These are phyloP conservation scores for Hirsutella thompsonii DNA, from an alignment of 2,329 filamentous ascomycete genomes.

Conservation along the genomic window DNA sequence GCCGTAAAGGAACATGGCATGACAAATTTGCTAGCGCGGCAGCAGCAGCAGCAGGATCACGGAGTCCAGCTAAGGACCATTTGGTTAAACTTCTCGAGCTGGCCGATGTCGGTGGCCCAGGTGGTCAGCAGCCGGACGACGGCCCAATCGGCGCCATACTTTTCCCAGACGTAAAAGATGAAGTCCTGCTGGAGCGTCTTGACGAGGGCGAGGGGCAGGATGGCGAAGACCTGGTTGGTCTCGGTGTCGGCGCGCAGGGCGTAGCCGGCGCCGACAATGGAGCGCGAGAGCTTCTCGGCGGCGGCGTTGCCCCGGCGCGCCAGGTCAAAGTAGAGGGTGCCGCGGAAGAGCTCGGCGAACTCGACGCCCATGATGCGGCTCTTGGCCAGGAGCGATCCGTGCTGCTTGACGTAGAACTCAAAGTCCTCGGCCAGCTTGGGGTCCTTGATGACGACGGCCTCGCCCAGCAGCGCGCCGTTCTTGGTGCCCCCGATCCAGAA, in stretches of 20 bases:
- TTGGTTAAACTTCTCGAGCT: conserved; percentile 25
- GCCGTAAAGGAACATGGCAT: neutral
- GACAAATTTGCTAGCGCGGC: neutral
- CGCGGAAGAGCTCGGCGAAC: conserved; percentile 34
- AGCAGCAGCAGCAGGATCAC: no score
- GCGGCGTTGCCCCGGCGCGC: conserved; percentile 29
- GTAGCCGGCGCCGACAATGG: conserved; percentile 28
- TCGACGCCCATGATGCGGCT: conserved; percentile 34
- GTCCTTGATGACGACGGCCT: conserved; percentile 35
- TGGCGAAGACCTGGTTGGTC: conserved; percentile 38
- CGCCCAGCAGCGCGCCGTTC: conserved; percentile 34
- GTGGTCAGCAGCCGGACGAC: conserved; percentile 34
- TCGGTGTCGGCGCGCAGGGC: conserved; percentile 28
- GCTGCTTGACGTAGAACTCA: conserved; percentile 37
- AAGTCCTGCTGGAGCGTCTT: conserved; percentile 27
- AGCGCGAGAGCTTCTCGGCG: conserved; percentile 27
- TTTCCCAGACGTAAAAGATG: conserved; percentile 35
- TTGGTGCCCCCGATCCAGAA: conserved; percentile 44
- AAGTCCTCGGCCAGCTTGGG: conserved; percentile 28
- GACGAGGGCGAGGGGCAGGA: conserved; percentile 25
- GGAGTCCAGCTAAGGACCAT: conserved; percentile 12
- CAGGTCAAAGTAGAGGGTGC: conserved; percentile 31
- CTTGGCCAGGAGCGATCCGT: conserved; percentile 36
- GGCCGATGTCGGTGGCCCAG: conserved; percentile 31
- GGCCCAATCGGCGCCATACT: conserved; percentile 21